Percentiles rank a stretch among this genome's conserved stretches.
These are phyloP conservation scores for Antitrichia curtipendula DNA, from an alignment of 225 moss, liverwort and hornwort genomes.

Conservation along the genomic window DNA sequence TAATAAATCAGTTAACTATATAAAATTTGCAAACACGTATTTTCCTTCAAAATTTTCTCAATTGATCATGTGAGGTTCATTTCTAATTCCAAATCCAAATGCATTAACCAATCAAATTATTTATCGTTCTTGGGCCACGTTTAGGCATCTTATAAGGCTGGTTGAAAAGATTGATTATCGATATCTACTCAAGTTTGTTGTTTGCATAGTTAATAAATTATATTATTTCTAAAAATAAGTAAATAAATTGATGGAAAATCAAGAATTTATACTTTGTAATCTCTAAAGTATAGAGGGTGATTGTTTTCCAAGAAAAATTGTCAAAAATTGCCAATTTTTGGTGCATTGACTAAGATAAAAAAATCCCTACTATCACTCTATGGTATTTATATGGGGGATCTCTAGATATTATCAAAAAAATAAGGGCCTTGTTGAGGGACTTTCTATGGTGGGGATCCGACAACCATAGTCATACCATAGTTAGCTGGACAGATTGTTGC, in stretches of 20 bases:
- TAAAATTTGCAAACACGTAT: rapidly evolving
- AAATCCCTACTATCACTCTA: too few relatives aligned
- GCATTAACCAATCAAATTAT: neutral
- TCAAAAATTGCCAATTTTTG: neutral
- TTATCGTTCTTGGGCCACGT: too few relatives aligned
- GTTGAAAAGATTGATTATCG: neutral
- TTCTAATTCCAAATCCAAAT: neutral
- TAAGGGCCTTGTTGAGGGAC: too few relatives aligned
- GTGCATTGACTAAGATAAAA: neutral
- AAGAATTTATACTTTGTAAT: too few relatives aligned
- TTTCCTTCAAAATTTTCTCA: neutral
- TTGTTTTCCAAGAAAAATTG: neutral
- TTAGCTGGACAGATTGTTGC: too few relatives aligned
- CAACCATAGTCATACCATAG: too few relatives aligned
- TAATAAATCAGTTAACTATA: neutral
- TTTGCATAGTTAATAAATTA: neutral
- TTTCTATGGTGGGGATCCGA: too few relatives aligned
- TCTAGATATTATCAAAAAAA: too few relatives aligned
- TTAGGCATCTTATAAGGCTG: rapidly evolving
- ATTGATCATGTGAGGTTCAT: neutral
- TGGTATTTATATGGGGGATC: too few relatives aligned
- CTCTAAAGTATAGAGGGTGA: too few relatives aligned
- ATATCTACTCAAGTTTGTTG: neutral
- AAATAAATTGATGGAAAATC: neutral
- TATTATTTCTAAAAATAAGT: too few relatives aligned